Evolutionary conservation across 2,329 filamentous ascomycete species (phyloP), one percentile per base, ranked within the genome.

Genomic region (Fusarium sp.): DNA sequence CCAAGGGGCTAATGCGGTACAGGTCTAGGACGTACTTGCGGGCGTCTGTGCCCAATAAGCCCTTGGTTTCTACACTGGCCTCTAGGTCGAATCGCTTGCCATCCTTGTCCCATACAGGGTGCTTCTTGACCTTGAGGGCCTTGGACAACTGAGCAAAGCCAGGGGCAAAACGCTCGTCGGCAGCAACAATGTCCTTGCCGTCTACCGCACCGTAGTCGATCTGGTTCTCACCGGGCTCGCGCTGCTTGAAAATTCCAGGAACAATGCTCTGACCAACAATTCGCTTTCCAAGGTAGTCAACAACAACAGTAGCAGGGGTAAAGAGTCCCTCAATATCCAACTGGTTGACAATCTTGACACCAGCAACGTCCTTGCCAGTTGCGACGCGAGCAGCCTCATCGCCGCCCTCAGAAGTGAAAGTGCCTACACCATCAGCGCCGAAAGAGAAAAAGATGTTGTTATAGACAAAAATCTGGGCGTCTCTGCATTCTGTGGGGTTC

Each of bases 401-500:
- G 20, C 96, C 96, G 71, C 96, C 96, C 82, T 99, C 96, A 5
- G 92, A 95, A 13, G 94, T 95, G 80, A 99, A 99, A 17, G 96
- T 99, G 43, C 96, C 95, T 45, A 98, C 96, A 53, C 96, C 97
- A 79, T 99, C 96, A 44, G 96, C 95, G 67, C 96, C 96, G 74
- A 98, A 98, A 1, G 96, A 98, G 85, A 97, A 99, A 85, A 99
- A 99, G 72, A 99, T 94, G 81, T 99, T 99, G 86, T 98, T 98
- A 85, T 98, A 98, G 24, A 99, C 95, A 76, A 97, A 99, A 71
- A 99, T 99, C 79, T 99, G 96, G 6, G 96, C 96, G 79, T 99
- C 95, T 72, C 87, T 89, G 68, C 87, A 90, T 82, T 99, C 96
- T 0, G 95, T 98, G 8, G 96, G 97, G 82, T 99, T 99, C 56